Evolutionary conservation across 164 flowering plant genomes (phyloP).

Genomic region (Tinospora cordifolia): DNA sequence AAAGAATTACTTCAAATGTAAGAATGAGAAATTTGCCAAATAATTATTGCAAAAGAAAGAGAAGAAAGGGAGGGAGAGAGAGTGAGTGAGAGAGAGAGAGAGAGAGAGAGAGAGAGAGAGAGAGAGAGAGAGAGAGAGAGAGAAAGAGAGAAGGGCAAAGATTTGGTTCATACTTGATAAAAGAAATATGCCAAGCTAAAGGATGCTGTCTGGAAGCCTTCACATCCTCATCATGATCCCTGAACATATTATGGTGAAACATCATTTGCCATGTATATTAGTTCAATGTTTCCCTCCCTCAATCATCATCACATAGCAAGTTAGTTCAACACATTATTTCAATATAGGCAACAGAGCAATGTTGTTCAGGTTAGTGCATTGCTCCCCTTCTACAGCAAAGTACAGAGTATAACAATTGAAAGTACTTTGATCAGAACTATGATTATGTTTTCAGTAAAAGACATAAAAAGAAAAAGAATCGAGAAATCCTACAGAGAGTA

Average conservation of each 20-base stretch:
- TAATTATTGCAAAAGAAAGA: too few relatives aligned
- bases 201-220: conserved; percentile 38
- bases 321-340: not conserved
- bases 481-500: too few relatives aligned
- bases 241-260: conserved; percentile 22
- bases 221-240: conserved; percentile 40
- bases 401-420: not conserved
- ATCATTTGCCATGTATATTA: conserved; percentile 1
- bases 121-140: too few relatives aligned
- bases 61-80: too few relatives aligned
- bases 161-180: conserved; percentile 63
- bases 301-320: too few relatives aligned
- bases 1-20: too few relatives aligned
- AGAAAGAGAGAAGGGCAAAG: too few relatives aligned
- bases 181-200: conserved; percentile 82
- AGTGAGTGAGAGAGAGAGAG: too few relatives aligned
- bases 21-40: too few relatives aligned
- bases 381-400: not conserved
- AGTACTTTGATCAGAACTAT: not conserved
- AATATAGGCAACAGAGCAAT: too few relatives aligned
- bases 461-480: too few relatives aligned
- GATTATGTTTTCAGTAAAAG: not conserved
- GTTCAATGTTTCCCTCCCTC: not conserved
- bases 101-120: too few relatives aligned
- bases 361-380: not conserved